Conservation (phyloP, 345 rosid species). For the Excoecaria cochinchinensis region DNA sequence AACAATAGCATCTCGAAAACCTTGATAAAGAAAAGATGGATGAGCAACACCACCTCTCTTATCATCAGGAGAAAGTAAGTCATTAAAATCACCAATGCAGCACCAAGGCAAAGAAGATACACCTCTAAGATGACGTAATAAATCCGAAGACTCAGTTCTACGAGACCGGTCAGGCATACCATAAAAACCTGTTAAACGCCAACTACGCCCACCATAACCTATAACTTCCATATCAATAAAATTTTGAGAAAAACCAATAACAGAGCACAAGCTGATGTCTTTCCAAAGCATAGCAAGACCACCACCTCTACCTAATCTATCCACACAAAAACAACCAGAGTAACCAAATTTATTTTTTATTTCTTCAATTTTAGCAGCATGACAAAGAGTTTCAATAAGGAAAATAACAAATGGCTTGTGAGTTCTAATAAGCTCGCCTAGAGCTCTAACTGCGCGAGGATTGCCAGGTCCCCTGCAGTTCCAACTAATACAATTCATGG, state of each 20-base stretch:
- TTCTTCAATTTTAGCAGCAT: not conserved
- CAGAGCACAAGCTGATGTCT: no score
- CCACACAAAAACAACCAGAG: not conserved
- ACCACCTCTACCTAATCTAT: not conserved
- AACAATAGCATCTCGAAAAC: not conserved
- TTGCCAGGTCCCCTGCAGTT: not conserved
- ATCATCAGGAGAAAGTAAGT: not conserved
- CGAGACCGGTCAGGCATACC: not conserved
- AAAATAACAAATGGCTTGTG: not conserved
- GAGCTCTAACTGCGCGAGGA: not conserved
- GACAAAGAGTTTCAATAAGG: not conserved
- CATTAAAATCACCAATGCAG: not conserved
- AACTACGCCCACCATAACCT: not conserved
- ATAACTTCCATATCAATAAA: no score
- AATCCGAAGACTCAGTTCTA: not conserved
- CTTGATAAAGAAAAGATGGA: not conserved
- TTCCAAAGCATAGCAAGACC: not conserved
- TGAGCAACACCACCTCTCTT: not conserved
- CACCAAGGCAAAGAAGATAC: not conserved
- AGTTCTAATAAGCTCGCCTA: not conserved
- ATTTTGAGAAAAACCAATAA: not conserved
- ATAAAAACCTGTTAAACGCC: not conserved
- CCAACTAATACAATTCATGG: not conserved
- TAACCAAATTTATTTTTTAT: not conserved
- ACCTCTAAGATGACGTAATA: no score